Evolutionary conservation across 768 basidiomycete genomes (phyloP), one percentile per base, ranked within the genome.

Genomic region (Suillus tomentosus): DNA sequence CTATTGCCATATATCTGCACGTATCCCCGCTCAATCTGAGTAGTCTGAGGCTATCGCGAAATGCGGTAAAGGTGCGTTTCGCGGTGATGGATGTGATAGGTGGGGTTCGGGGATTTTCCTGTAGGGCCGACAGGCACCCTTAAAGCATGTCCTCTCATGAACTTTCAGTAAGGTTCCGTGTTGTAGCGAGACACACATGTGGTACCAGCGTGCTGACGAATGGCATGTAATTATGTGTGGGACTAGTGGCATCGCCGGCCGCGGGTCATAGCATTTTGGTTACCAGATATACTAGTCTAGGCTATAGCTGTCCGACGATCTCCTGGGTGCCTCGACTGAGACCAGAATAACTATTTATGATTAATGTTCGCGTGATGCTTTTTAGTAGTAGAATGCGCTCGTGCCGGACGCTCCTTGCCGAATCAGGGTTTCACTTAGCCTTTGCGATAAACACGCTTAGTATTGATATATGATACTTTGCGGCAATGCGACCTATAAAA

Each of bases 1-100:
- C 56, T 55, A 37, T 60, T 10, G 66, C 66, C 74, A 76, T 75
- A 53, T 59, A 76, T 63, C 14, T 61, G 58, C 57, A 67, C 48
- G 59, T 55, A 76, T 75, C 75, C 75, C 74, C 71, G 48, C 74
- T 75, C 74, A 68, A 66, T 7, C 42, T 42, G 31, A 61, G 22
- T 9, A 61, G 22, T 10, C 27, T 24, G 22, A 67, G 27, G n/a
- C n/a, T 37, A 31, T n/a, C 31, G 48, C 17, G 45, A 54, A 31
- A 40, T 59, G 22, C 9, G 47, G 17, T 3, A 31, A 9, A 17
- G 15, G 27, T 27, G 51, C 17, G 51, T 31, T 53, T n/a, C 5
- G 15, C 39, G 34, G 61, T 14, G 19, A 31, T 17, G 5, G 10
- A 24, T 27, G 24, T 59, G 54, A 53, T 58, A 39, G 53, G 24